These are phyloP conservation scores for Calonectria pseudoturangicola DNA, from an alignment of 2,329 filamentous ascomycete species.

Conservation along the genomic window DNA sequence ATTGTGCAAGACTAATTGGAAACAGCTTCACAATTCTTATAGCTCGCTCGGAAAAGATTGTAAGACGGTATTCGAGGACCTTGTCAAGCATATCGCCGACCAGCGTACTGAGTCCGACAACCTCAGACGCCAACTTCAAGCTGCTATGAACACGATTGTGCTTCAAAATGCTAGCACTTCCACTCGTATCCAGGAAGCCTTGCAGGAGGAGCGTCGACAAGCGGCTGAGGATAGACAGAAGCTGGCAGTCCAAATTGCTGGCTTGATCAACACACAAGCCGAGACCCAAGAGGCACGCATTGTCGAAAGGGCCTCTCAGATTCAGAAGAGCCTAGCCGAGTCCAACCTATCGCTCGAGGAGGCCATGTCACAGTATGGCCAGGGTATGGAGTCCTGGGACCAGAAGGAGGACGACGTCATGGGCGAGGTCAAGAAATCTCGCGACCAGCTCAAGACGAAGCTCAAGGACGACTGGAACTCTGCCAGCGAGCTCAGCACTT, in stretches of 20 bases:
- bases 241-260: constrained; percentile 84
- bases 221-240: constrained; percentile 83
- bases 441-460: constrained; percentile 86
- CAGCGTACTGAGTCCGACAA: constrained; percentile 86
- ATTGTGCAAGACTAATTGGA: constrained; percentile 38
- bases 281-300: constrained; percentile 84
- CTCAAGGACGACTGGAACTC: constrained; percentile 90
- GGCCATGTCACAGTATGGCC: constrained; percentile 78
- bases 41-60: constrained; percentile 89
- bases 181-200: constrained; percentile 77
- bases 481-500: constrained; percentile 86
- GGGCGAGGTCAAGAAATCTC: constrained; percentile 81
- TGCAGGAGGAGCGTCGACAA: constrained; percentile 85
- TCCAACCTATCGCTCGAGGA: constrained; percentile 80
- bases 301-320: constrained; percentile 74
- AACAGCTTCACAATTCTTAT: constrained; percentile 87
- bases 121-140: constrained; percentile 82
- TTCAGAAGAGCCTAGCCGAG: constrained; percentile 78
- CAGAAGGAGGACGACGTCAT: constrained; percentile 81
- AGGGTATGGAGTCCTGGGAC: constrained; percentile 85
- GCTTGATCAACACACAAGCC: constrained; percentile 84
- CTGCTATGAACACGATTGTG: constrained; percentile 80
- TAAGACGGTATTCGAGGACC: constrained; percentile 87
- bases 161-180: constrained; percentile 81
- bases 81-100: constrained; percentile 82